phyloP scores from a whole-genome alignment of 305 asterid species.

The Plantago coronopus region DNA sequence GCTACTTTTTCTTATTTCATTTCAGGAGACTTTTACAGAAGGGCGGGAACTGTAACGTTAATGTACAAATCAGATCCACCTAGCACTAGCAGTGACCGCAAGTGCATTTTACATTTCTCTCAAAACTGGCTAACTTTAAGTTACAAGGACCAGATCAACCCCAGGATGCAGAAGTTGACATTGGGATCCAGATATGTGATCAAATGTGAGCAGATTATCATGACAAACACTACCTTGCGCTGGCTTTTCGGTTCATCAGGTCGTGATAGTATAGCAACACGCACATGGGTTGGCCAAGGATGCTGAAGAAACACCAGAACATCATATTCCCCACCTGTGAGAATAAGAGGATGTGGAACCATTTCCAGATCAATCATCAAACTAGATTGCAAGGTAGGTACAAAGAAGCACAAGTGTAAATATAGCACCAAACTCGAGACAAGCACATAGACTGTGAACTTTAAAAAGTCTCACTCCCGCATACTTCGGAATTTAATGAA shows the following conservation, averaged over 20 bases:
- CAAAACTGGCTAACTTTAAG: conserved; percentile 5
- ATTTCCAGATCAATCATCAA: neutral
- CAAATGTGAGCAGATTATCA: neutral
- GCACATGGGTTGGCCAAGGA: conserved; percentile 94
- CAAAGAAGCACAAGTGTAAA: too few species aligned
- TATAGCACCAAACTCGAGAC: too few species aligned
- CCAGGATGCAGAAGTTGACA: neutral
- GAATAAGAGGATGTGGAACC: neutral
- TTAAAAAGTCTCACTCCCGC: too few species aligned
- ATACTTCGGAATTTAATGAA: too few species aligned
- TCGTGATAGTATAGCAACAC: conserved; percentile 89
- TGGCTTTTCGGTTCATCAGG: conserved; percentile 76
- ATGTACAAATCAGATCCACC: conserved; percentile 23
- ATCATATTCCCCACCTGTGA: conserved; percentile 92
- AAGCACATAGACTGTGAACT: too few species aligned
- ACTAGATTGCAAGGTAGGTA: neutral
- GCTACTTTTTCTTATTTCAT: too few species aligned
- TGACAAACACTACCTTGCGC: conserved; percentile 27
- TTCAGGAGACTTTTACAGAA: conserved; percentile 7
- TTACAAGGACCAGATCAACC: neutral
- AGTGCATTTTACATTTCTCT: neutral
- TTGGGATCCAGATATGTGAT: neutral
- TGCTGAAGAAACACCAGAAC: conserved; percentile 90
- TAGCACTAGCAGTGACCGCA: too few species aligned
- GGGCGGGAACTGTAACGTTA: neutral